phyloP scores from a whole-genome alignment of 2,329 filamentous ascomycete genomes.

The Metarhizium brunneum region DNA sequence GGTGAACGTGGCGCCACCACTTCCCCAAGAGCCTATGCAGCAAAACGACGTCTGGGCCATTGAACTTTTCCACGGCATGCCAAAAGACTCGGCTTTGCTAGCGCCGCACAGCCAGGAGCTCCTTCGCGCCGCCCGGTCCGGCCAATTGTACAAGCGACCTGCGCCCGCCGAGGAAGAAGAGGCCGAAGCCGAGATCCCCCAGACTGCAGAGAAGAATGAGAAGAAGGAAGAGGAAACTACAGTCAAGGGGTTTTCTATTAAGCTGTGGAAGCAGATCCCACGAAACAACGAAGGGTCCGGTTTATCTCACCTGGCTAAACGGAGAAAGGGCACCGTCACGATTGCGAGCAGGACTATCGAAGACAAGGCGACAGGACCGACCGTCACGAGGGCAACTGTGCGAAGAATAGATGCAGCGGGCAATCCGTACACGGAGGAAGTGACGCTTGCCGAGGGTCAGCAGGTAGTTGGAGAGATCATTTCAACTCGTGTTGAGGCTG shows the following conservation, averaged over 20 bases:
- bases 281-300: constrained; percentile 45
- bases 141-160: constrained; percentile 64
- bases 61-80: constrained; percentile 73
- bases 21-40: constrained; percentile 52
- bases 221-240: constrained; percentile 55
- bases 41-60: constrained; percentile 61
- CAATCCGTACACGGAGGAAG: constrained; percentile 75
- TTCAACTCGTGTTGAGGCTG: constrained; percentile 44
- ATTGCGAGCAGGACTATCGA: constrained; percentile 42
- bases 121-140: constrained; percentile 70
- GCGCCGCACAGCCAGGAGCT: constrained; percentile 74
- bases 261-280: constrained; percentile 53
- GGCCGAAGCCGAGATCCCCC: constrained; percentile 34
- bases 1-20: constrained; percentile 58
- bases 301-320: constrained; percentile 49
- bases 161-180: constrained; percentile 53
- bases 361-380: constrained; percentile 39
- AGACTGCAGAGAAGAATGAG: constrained; percentile 39
- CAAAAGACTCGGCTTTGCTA: constrained; percentile 71
- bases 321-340: constrained; percentile 51
- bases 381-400: constrained; percentile 69
- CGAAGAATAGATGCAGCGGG: constrained; percentile 69
- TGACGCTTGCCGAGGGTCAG: constrained; percentile 72
- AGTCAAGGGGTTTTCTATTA: constrained; percentile 43
- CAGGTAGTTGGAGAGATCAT: constrained; percentile 74